These are phyloP conservation scores for Suhomyces pyralidae DNA, from an alignment of 805 yeast species.

Conservation along the genomic window DNA sequence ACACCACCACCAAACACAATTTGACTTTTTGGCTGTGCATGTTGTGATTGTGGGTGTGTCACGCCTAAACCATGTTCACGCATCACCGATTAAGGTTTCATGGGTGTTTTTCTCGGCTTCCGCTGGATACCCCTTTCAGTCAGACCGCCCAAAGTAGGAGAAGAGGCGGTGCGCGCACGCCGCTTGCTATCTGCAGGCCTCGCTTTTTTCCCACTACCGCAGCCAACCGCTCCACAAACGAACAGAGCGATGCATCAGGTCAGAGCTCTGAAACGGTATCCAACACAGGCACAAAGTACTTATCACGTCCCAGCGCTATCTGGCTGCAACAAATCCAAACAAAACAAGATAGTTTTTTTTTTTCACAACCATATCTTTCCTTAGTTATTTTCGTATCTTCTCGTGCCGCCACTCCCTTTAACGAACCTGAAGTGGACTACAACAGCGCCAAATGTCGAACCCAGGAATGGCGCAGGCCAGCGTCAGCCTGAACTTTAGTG, in stretches of 20 bases:
- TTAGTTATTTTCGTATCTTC: not conserved
- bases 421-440: not conserved
- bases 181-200: not conserved
- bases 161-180: not conserved
- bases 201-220: not conserved
- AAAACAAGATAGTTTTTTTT: not conserved
- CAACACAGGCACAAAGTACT: not conserved
- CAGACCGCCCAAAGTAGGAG: not conserved
- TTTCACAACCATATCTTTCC: not conserved
- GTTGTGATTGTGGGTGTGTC: not conserved
- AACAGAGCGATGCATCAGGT: not conserved
- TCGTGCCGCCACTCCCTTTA: not conserved
- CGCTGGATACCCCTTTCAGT: not conserved
- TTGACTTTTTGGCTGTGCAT: not conserved
- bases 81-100: not conserved
- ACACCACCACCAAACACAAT: not conserved
- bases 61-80: not conserved
- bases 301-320: not conserved
- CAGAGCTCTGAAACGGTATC: not conserved
- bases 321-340: not conserved
- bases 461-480: constrained; percentile 5
- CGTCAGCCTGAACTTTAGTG: constrained; percentile 35
- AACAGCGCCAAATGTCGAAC: not conserved
- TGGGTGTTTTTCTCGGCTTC: not conserved
- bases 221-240: not conserved